Percentiles rank a stretch among this genome's conserved stretches.
Evolutionary conservation across 1,284 basidiomycete species (phyloP).

Genomic region (Kwoniella shivajii): DNA sequence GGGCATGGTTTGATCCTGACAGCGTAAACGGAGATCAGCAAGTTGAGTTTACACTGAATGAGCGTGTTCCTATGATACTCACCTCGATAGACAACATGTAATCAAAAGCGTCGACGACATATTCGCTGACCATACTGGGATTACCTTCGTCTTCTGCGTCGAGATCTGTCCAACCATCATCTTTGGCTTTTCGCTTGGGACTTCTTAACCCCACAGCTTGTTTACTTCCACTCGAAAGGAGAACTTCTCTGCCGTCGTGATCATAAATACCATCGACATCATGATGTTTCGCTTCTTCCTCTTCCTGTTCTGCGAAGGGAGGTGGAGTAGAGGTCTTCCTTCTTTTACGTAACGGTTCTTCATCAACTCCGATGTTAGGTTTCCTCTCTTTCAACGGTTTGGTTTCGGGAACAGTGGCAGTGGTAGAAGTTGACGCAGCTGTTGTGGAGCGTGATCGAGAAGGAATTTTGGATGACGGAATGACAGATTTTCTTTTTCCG

Average conservation of each 20-base stretch:
- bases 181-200: slow-evolving; percentile 53
- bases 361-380: slow-evolving; percentile 24
- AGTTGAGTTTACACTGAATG: background rate
- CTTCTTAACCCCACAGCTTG: slow-evolving; percentile 24
- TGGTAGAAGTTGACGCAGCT: slow-evolving; percentile 20
- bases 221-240: slow-evolving; percentile 35
- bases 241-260: slow-evolving; percentile 43
- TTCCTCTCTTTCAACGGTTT: slow-evolving; percentile 26
- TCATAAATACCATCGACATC: slow-evolving; percentile 42
- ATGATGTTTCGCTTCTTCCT: slow-evolving; percentile 35
- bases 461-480: slow-evolving; percentile 15
- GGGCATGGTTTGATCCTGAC: slow-evolving; percentile 75
- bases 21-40: slow-evolving; percentile 3
- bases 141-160: slow-evolving; percentile 94
- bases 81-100: slow-evolving; percentile 78
- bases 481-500: slow-evolving; percentile 32
- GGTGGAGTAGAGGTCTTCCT: slow-evolving; percentile 44
- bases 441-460: slow-evolving; percentile 27
- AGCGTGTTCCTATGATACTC: slow-evolving; percentile 26
- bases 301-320: slow-evolving; percentile 16
- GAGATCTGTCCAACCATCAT: slow-evolving; percentile 74
- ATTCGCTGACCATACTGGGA: slow-evolving; percentile 95
- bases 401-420: slow-evolving; percentile 8
- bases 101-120: slow-evolving; percentile 89
- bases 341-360: slow-evolving; percentile 42